Evolutionary conservation across 805 yeast species (phyloP), one percentile per base, ranked within the genome.

Genomic region (Saccharomycopsis capsularis): DNA sequence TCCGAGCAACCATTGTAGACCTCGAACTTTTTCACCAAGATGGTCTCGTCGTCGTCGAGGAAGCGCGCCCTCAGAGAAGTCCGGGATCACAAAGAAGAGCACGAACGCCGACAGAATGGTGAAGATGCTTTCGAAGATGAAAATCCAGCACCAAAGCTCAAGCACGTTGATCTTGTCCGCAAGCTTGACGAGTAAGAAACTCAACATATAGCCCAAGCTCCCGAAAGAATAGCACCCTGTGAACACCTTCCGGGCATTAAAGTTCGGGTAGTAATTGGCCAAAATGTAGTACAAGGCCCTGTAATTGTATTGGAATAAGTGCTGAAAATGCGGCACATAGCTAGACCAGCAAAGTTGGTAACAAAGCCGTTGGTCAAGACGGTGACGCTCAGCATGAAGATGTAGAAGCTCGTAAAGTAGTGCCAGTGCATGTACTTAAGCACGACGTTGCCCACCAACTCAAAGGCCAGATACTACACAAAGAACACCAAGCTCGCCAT

Each of bases 91-190:
- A 42, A 64, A 58, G 40, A 59, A 64, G 0, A 74, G 74, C 5
- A 58, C 29, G 2, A 70, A n/a, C 0, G 72, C 73, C 16, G 66
- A 59, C 3, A 64, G 64, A n/a, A 68, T 57, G 2, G 67, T 64
- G 44, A 71, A 59, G 43, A 74, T 62, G 11, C 80, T 79, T 54
- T 77, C 79, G 50, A 75, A 65, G 30, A 75, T 70, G 56, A 71
- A 75, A 44, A 74, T 67, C 79, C 79, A 75, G 56, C 70, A 65
- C 81, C 81, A 75, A 2, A 35, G n/a, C 15, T 45, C 27, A 24
- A 25, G 11, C 5, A 47, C 9, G 16, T 30, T 27, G 23, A 49
- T 39, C 6, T 42, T 40, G 4, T 21, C 27, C 13, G 29, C 47
- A 5, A 39, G 43, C 34, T 50, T 45, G 11, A 37, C 24, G 13